phyloP scores from a whole-genome alignment of 1,139 yeast genomes.

The Candida gigantensis region DNA sequence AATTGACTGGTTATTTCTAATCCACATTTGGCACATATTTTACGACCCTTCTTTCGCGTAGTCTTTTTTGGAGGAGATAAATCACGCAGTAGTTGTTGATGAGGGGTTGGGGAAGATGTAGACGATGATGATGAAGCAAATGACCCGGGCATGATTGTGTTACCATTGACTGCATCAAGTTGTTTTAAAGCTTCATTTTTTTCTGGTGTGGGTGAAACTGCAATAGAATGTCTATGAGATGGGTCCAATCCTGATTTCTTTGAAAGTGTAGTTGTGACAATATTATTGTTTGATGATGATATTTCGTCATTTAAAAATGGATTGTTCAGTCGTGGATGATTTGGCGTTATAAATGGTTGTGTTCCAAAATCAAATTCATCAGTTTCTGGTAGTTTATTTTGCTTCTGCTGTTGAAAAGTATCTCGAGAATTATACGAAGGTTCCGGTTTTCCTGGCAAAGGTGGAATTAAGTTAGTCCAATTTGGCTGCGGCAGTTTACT shows the following conservation, averaged over 20 bases:
- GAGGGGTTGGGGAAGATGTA: slow-evolving; percentile 35
- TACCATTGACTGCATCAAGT: background rate
- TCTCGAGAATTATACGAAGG: slow-evolving; percentile 6
- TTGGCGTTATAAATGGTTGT: background rate
- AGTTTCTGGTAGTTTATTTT: slow-evolving; percentile 5
- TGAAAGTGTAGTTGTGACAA: background rate
- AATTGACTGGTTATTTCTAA: slow-evolving; percentile 74
- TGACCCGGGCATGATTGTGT: background rate
- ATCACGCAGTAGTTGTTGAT: slow-evolving; percentile 1
- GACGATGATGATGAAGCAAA: slow-evolving; percentile 3
- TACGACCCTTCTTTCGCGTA: slow-evolving; percentile 28
- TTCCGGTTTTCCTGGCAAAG: slow-evolving; percentile 17
- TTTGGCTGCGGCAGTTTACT: slow-evolving; percentile 9
- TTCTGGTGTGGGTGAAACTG: slow-evolving; percentile 18
- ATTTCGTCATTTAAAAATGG: too few species aligned
- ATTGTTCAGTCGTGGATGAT: too few species aligned
- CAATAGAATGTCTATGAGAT: slow-evolving; percentile 20
- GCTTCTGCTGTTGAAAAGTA: slow-evolving; percentile 6
- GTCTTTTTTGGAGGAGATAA: slow-evolving; percentile 5
- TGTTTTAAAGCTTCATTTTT: slow-evolving; percentile 2
- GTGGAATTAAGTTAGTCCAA: slow-evolving; percentile 25
- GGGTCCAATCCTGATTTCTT: slow-evolving; percentile 8
- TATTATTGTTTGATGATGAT: too few species aligned
- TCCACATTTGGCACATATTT: slow-evolving; percentile 64
- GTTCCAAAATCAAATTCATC: slow-evolving; percentile 13